These are phyloP conservation scores for Kodamaea ohmeri DNA, from an alignment of 1,139 yeast genomes.

Conservation along the genomic window DNA sequence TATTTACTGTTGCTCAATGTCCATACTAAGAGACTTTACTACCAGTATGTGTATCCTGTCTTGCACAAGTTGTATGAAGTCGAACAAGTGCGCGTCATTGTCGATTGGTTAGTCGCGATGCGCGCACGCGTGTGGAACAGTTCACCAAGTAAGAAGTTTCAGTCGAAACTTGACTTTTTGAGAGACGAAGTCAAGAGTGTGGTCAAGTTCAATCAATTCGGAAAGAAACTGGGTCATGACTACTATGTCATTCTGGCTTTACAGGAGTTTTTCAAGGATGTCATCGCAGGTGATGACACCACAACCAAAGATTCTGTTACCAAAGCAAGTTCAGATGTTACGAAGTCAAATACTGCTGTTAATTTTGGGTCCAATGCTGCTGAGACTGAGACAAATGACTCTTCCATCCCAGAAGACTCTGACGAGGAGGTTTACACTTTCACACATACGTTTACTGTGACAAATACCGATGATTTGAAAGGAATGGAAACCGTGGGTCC, in stretches of 20 bases:
- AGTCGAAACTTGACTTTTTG: conserved; percentile 22
- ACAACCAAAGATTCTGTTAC: too few species aligned
- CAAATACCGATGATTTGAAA: conserved; percentile 26
- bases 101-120: conserved; percentile 5
- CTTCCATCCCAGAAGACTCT: too few species aligned
- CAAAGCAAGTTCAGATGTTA: too few species aligned
- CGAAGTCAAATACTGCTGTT: too few species aligned
- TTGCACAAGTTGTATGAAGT: conserved; percentile 6
- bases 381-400: too few species aligned
- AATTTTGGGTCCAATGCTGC: too few species aligned
- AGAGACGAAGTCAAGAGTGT: conserved; percentile 29
- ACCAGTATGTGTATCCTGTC: conserved; percentile 1
- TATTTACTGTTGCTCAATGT: conserved; percentile 1
- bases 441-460: conserved; percentile 22
- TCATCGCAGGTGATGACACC: too few species aligned
- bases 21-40: background rate
- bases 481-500: too few species aligned
- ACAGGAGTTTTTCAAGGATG: conserved; percentile 21
- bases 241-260: conserved; percentile 22
- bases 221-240: conserved; percentile 12
- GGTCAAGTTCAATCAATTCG: conserved; percentile 20
- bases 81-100: conserved; percentile 5
- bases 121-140: conserved; percentile 3
- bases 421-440: background rate
- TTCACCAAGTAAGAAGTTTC: conserved; percentile 12